phyloP scores from a whole-genome alignment of 1,139 yeast species.

The Pichia sp. region DNA sequence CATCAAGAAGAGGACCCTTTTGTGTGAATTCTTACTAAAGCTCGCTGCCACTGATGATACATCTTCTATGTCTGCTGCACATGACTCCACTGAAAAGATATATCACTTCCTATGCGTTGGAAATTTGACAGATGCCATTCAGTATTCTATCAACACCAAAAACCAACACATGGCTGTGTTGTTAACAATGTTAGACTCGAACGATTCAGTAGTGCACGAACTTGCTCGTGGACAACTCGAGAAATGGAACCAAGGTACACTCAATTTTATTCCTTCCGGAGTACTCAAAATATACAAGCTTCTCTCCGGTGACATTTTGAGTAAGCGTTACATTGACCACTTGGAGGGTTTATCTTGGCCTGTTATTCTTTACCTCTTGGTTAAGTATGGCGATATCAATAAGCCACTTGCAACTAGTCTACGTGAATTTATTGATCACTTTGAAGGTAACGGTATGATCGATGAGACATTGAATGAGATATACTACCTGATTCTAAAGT shows the following conservation, averaged over 20 bases:
- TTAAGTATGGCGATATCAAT: constrained; percentile 54
- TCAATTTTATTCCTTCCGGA: constrained; percentile 42
- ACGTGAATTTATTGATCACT: constrained; percentile 11
- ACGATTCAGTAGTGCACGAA: constrained; percentile 46
- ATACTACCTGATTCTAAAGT: constrained; percentile 31
- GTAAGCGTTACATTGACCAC: constrained; percentile 28
- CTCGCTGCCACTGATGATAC: constrained; percentile 36
- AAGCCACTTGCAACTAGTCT: constrained; percentile 14
- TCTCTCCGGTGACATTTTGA: constrained; percentile 49
- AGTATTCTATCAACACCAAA: constrained; percentile 47
- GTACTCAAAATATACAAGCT: constrained; percentile 57
- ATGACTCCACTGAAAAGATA: constrained; percentile 40
- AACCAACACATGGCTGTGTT: constrained; percentile 66
- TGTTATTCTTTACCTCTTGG: constrained; percentile 46
- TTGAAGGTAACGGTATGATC: constrained; percentile 7
- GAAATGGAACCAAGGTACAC: constrained; percentile 51
- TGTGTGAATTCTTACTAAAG: constrained; percentile 54
- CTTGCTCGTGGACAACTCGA: constrained; percentile 56
- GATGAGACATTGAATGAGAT: constrained; percentile 1
- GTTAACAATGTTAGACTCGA: constrained; percentile 65
- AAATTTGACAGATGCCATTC: constrained; percentile 55
- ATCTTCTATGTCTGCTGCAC: not conserved
- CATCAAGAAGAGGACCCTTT: constrained; percentile 35
- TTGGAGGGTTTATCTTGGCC: constrained; percentile 58
- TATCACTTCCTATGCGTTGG: constrained; percentile 50